Percentiles rank a stretch among this genome's conserved stretches.
Conservation (phyloP, 805 yeast species). For the Maudiozyma saulgeensis region DNA sequence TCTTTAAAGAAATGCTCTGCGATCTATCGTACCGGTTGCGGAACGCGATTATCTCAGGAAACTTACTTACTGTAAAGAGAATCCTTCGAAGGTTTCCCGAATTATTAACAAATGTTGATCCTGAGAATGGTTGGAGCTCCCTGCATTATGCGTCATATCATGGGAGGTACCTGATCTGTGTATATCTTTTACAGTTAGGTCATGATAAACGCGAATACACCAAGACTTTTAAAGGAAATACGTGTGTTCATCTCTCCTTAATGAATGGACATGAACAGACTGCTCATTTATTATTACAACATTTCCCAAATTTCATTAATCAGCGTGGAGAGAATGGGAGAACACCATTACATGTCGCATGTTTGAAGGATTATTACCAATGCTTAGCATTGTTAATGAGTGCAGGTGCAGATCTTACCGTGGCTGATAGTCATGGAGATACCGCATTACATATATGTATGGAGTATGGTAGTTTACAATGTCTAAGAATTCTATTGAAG, state of each 20-base stretch:
- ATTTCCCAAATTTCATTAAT: slow-evolving; percentile 48
- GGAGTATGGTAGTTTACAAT: slow-evolving; percentile 53
- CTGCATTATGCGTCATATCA: slow-evolving; percentile 71
- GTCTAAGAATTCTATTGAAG: slow-evolving; percentile 43
- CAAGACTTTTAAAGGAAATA: slow-evolving; percentile 44
- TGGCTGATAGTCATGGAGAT: slow-evolving; percentile 65
- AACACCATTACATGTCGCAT: slow-evolving; percentile 64
- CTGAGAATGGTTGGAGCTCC: slow-evolving; percentile 71
- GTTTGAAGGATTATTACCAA: slow-evolving; percentile 47
- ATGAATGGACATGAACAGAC: slow-evolving; percentile 59
- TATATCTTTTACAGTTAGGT: slow-evolving; percentile 44
- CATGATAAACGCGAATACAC: slow-evolving; percentile 45
- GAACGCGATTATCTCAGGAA: slow-evolving; percentile 54
- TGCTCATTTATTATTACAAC: slow-evolving; percentile 60
- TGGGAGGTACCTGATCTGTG: slow-evolving; percentile 64
- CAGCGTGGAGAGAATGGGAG: slow-evolving; percentile 37
- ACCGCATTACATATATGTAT: slow-evolving; percentile 81
- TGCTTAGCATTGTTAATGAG: slow-evolving; percentile 58
- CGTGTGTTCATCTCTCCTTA: slow-evolving; percentile 66
- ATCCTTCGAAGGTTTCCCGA: slow-evolving; percentile 61
- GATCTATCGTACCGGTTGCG: slow-evolving; percentile 63
- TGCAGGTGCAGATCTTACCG: slow-evolving; percentile 67
- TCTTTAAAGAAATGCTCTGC: slow-evolving; percentile 12
- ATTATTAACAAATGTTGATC: slow-evolving; percentile 57
- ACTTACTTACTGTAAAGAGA: slow-evolving; percentile 52